A percentile compares a stretch with the other conserved stretches of the same genome.
These are phyloP conservation scores for Auriscalpium microsporum DNA, from an alignment of 768 basidiomycete genomes.

Conservation along the genomic window DNA sequence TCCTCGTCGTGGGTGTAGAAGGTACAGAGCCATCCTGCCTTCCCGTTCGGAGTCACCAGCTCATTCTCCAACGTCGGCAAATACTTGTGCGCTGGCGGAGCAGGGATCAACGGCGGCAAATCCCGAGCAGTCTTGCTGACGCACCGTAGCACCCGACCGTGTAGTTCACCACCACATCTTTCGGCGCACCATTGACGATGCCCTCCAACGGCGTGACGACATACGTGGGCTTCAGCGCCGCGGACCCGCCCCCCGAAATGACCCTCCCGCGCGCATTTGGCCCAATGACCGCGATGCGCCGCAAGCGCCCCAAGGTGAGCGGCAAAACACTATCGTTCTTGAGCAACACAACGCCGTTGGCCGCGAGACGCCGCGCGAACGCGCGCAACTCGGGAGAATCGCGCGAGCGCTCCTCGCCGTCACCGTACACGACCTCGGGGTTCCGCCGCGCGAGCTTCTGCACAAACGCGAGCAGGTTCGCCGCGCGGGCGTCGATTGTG, in stretches of 20 bases:
- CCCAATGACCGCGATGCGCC: constrained; percentile 56
- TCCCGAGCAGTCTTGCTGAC: constrained; percentile 8
- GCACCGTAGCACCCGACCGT: constrained; percentile 58
- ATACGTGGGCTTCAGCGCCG: constrained; percentile 57
- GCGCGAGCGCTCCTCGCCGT: constrained; percentile 47
- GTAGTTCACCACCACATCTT: constrained; percentile 43
- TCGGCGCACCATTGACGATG: constrained; percentile 39
- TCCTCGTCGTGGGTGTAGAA: constrained; percentile 51
- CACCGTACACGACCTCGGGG: constrained; percentile 54
- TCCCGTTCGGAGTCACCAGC: constrained; percentile 41
- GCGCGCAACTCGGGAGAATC: constrained; percentile 43
- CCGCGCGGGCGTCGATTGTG: constrained; percentile 43
- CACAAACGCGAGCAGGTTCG: constrained; percentile 44
- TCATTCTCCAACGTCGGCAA: constrained; percentile 59
- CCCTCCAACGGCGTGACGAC: constrained; percentile 58
- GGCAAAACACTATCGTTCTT: constrained; percentile 61
- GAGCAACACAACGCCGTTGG: constrained; percentile 56
- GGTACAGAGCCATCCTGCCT: constrained; percentile 54
- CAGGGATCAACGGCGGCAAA: neutral
- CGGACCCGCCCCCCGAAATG: constrained; percentile 73
- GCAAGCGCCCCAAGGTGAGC: constrained; percentile 26
- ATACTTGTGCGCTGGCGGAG: constrained; percentile 48
- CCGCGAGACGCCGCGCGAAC: constrained; percentile 50
- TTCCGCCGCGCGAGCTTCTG: constrained; percentile 49
- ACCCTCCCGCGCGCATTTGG: constrained; percentile 58